Evolutionary conservation across 2,329 filamentous ascomycete genomes (phyloP), one percentile per base, ranked within the genome.

Genomic region (Chalaropsis ovoidea): DNA sequence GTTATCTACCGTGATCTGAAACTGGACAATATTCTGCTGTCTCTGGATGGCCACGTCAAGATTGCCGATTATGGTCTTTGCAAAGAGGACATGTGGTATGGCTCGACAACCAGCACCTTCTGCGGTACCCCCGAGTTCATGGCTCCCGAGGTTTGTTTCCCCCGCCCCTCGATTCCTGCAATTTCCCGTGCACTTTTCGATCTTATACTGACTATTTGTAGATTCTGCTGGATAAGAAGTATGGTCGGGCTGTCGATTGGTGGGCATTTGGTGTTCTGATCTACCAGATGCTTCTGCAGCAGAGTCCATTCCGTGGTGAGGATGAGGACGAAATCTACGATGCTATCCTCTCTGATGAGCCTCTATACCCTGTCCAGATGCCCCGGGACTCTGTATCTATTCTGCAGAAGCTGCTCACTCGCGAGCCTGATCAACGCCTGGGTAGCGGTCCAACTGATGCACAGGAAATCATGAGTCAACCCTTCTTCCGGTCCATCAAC

Each of bases 31-130:
- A 99, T 99, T 73, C 82, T 99, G 60, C 80, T 99, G 72, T 95
- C 91, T 0, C 81, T 96, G 58, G 94, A 99, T 73, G 94, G 94
- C 31, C 94, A 99, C 75, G 95, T 99, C 80, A 97, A 97, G 81
- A 91, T 99, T 80, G 94, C 84, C 64, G 94, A 99, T 81, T 99
- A 96, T 75, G 94, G 94, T 84, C 84, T 99, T 61, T 99, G 95
- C 80, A 99, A 99, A 77, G 94, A 99, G 74, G 92, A 99, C 71
- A 99, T 99, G 94, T 99, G 93, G 92, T 99, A 95, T 74, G 91
- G 91, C 54, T 93, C 89, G 65, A 96, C 89, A 1, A 99, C 94
- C 0, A 93, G 92, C 77, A 99, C 94, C 7, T 99, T 99, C 80
- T 99, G 94, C 74, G 94, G 94, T 76, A 99, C 94, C n/a, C 94